Evolutionary conservation across 2,329 filamentous ascomycete genomes (phyloP).

Genomic region (Davidsoniella virescens): DNA sequence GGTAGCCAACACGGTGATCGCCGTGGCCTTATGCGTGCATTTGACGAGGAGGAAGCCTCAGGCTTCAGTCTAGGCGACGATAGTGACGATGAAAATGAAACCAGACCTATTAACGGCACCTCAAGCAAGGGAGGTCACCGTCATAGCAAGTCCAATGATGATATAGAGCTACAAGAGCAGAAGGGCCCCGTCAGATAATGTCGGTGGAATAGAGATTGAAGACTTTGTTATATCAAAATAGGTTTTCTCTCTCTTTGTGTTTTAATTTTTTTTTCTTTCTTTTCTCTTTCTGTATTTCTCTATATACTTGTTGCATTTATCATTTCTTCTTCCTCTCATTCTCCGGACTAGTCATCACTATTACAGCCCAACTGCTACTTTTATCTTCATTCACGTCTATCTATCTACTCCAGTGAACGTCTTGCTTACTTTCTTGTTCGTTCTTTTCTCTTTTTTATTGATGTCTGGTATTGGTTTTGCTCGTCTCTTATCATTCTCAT

Average conservation of each 20-base stretch:
- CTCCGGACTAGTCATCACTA: too few species aligned
- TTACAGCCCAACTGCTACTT: too few species aligned
- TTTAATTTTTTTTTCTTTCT: slow-evolving; percentile 5
- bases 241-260: not conserved
- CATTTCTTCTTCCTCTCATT: not conserved
- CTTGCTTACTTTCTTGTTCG: too few species aligned
- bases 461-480: too few species aligned
- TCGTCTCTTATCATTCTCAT: too few species aligned
- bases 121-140: slow-evolving; percentile 18
- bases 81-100: slow-evolving; percentile 23
- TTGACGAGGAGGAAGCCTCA: slow-evolving; percentile 65
- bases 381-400: too few species aligned
- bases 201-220: not conserved
- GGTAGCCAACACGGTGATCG: slow-evolving; percentile 53
- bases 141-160: slow-evolving; percentile 25
- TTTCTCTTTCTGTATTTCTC: not conserved
- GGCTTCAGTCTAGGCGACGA: slow-evolving; percentile 62
- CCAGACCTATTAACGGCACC: slow-evolving; percentile 12
- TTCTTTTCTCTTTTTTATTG: too few species aligned
- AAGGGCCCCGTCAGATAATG: slow-evolving; percentile 20
- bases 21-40: slow-evolving; percentile 71
- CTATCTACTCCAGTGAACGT: too few species aligned
- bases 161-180: slow-evolving; percentile 35
- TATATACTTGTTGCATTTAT: not conserved
- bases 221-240: not conserved